Base-by-base conservation (phyloP, 2,329 filamentous ascomycete genomes). In the Anthostomella pinea region DNA sequence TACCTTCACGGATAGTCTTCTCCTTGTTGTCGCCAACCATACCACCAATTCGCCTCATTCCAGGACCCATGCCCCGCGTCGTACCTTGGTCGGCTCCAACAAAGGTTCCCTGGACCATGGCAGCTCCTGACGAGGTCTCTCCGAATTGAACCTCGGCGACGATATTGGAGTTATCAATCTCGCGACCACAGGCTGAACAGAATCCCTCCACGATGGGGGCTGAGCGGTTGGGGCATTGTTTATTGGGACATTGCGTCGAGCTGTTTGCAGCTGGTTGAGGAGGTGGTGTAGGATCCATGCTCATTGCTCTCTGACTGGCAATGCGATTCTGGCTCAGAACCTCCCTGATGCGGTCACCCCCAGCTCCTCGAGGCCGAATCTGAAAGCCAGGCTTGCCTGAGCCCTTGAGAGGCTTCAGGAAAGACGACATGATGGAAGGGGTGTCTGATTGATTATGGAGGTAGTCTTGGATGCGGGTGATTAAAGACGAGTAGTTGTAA, bases 121-220 rank as follows among this genome's bases (percentile, higher is more conserved):
- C 90, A 31, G 87, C 88, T 54, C 93, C 93, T 21, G 80, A 82
- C 0, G 87, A 80, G 18, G 81, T 85, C 68, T 98, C 91, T 48
- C 89, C 89, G 57, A 97, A 98, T 15, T 83, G 83, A 45, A 97
- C 79, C 62, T 98, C 93, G 31, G 88, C 79, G 40, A 96, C 90
- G 45, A 97, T 95, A 56, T 94, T 89, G 58, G 81, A 83, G 57
- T 94, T 85, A 51, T 86, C 83, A 38, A 91, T 79, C 49, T 95
- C 80, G 42, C 80, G 83, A 73, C 89, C 91, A 63, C 93, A 97
- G 30, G 79, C 84, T 43, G 81, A 79, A 65, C 93, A 97, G 49
- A 87, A 76, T 23, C 79, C 79, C 49, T 82, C 78, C 34, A 76
- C 68, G 32, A 83, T 41, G 5, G 54, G 54, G 6, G 58, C 73